Percentiles rank a stretch among this genome's conserved stretches.
These are phyloP conservation scores for Psidium friedrichsthalianum DNA, from an alignment of 345 rosid genomes.

Conservation along the genomic window DNA sequence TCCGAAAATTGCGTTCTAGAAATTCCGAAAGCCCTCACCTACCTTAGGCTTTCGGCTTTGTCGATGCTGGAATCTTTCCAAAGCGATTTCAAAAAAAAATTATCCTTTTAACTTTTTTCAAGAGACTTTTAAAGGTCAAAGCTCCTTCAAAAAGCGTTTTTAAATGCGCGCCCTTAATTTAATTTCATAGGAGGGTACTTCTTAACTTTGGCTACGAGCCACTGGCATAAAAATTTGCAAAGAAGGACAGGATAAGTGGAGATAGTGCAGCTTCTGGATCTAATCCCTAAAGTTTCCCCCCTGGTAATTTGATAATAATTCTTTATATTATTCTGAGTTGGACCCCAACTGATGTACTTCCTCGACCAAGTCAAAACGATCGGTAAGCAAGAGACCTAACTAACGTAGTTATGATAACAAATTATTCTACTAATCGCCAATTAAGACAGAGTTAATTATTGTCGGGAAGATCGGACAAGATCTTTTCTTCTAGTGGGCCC, in stretches of 20 bases:
- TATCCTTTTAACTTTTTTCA: background rate
- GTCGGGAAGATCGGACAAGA: background rate
- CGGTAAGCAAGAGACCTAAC: background rate
- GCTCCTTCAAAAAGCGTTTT: too few relatives aligned
- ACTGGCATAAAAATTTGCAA: background rate
- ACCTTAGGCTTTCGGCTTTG: background rate
- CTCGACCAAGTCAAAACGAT: background rate
- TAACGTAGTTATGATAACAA: background rate
- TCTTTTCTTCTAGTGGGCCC: background rate
- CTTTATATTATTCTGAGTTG: background rate
- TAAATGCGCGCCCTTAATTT: too few relatives aligned
- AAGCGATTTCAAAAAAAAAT: background rate
- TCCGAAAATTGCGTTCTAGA: too few relatives aligned
- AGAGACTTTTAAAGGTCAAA: background rate
- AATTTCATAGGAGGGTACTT: background rate
- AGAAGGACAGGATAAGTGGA: background rate
- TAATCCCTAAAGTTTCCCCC: background rate
- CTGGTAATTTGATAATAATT: background rate
- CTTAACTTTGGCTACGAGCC: background rate
- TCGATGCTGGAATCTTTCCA: background rate
- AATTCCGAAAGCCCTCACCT: background rate
- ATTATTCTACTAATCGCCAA: background rate
- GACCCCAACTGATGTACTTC: background rate
- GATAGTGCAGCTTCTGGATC: background rate
- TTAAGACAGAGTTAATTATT: background rate